phyloP scores from a whole-genome alignment of 805 yeast species.

The Starmerella apis region DNA sequence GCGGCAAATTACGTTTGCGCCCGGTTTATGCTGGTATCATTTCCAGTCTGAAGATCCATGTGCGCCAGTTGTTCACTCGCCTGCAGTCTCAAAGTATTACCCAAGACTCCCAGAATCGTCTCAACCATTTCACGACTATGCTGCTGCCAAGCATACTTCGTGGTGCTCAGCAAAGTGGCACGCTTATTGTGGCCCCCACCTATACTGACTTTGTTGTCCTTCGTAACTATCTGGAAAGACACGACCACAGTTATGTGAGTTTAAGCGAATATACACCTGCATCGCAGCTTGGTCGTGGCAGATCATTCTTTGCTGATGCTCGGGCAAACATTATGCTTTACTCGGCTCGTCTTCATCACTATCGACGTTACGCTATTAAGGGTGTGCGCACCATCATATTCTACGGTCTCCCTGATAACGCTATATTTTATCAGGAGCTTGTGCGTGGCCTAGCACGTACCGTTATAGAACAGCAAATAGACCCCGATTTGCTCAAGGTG shows the following conservation, averaged over 20 bases:
- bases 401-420: slow-evolving; percentile 78
- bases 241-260: slow-evolving; percentile 56
- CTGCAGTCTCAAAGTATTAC: slow-evolving; percentile 47
- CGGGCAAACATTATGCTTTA: slow-evolving; percentile 65
- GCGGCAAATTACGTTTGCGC: slow-evolving; percentile 32
- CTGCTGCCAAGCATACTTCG: slow-evolving; percentile 60
- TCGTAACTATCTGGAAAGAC: slow-evolving; percentile 52
- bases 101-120: slow-evolving; percentile 72
- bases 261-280: slow-evolving; percentile 75
- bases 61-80: slow-evolving; percentile 51
- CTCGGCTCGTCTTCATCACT: slow-evolving; percentile 89
- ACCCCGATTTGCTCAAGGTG: slow-evolving; percentile 44
- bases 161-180: slow-evolving; percentile 57
- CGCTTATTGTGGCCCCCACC: slow-evolving; percentile 69
- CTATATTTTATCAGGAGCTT: slow-evolving; percentile 69
- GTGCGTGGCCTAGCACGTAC: slow-evolving; percentile 50
- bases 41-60: slow-evolving; percentile 51
- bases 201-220: slow-evolving; percentile 78
- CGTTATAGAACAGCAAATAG: slow-evolving; percentile 42
- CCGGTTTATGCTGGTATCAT: slow-evolving; percentile 48
- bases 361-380: slow-evolving; percentile 68
- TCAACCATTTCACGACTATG: slow-evolving; percentile 65
- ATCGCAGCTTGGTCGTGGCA: slow-evolving; percentile 56
- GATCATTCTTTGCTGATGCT: slow-evolving; percentile 57
- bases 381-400: slow-evolving; percentile 78